phyloP scores from a whole-genome alignment of 179 eudicot genomes.

The Silene noctiflora region DNA sequence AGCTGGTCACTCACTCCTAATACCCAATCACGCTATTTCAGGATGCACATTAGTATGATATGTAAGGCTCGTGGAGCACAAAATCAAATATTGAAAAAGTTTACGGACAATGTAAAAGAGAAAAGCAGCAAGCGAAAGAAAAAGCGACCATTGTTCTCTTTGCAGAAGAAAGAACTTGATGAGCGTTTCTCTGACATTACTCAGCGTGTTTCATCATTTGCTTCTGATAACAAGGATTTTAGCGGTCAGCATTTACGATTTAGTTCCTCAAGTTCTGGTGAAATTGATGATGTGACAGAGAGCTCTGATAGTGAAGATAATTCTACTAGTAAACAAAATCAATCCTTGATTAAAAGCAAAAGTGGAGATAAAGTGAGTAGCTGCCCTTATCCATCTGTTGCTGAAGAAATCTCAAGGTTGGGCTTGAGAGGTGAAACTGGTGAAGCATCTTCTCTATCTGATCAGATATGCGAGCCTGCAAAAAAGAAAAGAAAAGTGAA shows the following conservation, averaged over 20 bases:
- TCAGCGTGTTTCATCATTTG: constrained; percentile 57
- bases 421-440: constrained; percentile 58
- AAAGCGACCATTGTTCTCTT: constrained; percentile 55
- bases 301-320: constrained; percentile 34
- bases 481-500: constrained; percentile 53
- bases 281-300: constrained; percentile 37
- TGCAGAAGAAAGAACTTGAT: constrained; percentile 62
- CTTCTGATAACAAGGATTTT: constrained; percentile 43
- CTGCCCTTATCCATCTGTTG: constrained; percentile 86
- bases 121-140: constrained; percentile 24
- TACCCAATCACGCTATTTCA: constrained; percentile 21
- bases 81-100: constrained; percentile 34
- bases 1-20: background rate
- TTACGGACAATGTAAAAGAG: constrained; percentile 27
- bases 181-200: constrained; percentile 53
- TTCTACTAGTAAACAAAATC: constrained; percentile 25
- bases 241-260: constrained; percentile 60
- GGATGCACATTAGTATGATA: constrained; percentile 52
- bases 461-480: constrained; percentile 18
- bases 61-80: constrained; percentile 43
- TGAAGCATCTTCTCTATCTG: constrained; percentile 22
- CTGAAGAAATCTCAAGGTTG: constrained; percentile 78
- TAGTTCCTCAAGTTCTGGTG: constrained; percentile 63
- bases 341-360: constrained; percentile 23
- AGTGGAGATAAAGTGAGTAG: constrained; percentile 51